Conservation (phyloP, 768 basidiomycete species). For the Epithele typhae region DNA sequence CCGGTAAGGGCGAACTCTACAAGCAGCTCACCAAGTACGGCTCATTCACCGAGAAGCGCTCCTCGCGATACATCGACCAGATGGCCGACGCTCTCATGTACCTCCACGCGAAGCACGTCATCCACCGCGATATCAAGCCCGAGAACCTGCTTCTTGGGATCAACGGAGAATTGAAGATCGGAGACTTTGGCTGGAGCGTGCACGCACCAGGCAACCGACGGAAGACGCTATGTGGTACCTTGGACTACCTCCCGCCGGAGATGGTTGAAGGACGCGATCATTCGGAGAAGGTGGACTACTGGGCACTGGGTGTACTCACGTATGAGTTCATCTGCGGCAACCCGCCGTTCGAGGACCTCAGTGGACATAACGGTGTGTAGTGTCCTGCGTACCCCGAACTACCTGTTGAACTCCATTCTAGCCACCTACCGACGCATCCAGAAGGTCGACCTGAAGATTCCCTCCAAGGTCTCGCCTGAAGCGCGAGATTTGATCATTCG, state of each 20-base stretch:
- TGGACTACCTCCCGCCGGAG: slow-evolving; percentile 97
- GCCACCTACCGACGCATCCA: slow-evolving; percentile 91
- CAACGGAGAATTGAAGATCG: slow-evolving; percentile 96
- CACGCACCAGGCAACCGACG: slow-evolving; percentile 91
- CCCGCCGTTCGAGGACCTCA: slow-evolving; percentile 83
- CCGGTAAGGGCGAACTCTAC: slow-evolving; percentile 95
- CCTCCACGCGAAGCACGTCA: slow-evolving; percentile 93
- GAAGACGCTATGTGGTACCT: slow-evolving; percentile 89
- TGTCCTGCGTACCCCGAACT: no score
- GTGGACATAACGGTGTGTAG: slow-evolving; percentile 69
- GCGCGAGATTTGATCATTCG: slow-evolving; percentile 44
- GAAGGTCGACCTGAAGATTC: slow-evolving; percentile 67
- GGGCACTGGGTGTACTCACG: slow-evolving; percentile 95
- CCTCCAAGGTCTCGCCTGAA: slow-evolving; percentile 36
- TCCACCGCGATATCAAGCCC: slow-evolving; percentile 98
- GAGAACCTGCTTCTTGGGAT: slow-evolving; percentile 94
- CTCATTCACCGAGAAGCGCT: slow-evolving; percentile 83
- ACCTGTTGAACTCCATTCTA: no score
- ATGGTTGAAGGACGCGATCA: slow-evolving; percentile 96
- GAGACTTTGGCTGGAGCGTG: slow-evolving; percentile 98
- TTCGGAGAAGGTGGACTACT: slow-evolving; percentile 87
- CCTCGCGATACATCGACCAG: slow-evolving; percentile 89
- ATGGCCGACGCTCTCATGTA: slow-evolving; percentile 96
- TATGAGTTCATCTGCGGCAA: slow-evolving; percentile 91
- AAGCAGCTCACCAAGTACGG: slow-evolving; percentile 88